Evolutionary conservation across 2,329 filamentous ascomycete species (phyloP).

Genomic region (Aquanectria penicillioides): DNA sequence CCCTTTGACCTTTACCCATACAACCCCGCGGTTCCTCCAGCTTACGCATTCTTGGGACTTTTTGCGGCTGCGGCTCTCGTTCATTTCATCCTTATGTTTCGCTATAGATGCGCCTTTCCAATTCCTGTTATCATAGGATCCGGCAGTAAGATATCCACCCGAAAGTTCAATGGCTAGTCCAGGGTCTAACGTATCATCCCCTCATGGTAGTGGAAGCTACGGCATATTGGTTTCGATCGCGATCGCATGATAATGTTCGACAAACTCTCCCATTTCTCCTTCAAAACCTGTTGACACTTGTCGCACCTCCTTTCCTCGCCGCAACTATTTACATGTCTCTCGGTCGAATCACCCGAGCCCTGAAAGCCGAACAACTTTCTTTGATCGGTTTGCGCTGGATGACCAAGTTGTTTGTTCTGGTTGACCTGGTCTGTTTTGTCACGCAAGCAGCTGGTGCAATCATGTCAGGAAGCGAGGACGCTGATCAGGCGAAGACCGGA

Average conservation of each 20-base stretch:
- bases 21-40: slow-evolving; percentile 48
- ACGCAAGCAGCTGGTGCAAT: slow-evolving; percentile 51
- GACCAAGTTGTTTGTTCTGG: slow-evolving; percentile 57
- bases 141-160: slow-evolving; percentile 49
- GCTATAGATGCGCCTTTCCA: slow-evolving; percentile 59
- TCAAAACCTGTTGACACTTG: slow-evolving; percentile 51
- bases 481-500: slow-evolving; percentile 20
- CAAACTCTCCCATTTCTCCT: slow-evolving; percentile 46
- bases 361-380: slow-evolving; percentile 48
- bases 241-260: slow-evolving; percentile 52
- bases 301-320: slow-evolving; percentile 52
- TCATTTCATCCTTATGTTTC: slow-evolving; percentile 50
- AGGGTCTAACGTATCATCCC: neutral
- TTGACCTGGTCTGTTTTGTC: slow-evolving; percentile 55
- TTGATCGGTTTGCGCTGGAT: slow-evolving; percentile 48
- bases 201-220: slow-evolving; percentile 49
- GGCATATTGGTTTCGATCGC: slow-evolving; percentile 58
- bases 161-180: too few species aligned
- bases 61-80: slow-evolving; percentile 52
- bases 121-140: slow-evolving; percentile 61
- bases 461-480: slow-evolving; percentile 35
- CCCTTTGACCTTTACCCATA: slow-evolving; percentile 55
- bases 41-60: slow-evolving; percentile 31
- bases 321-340: slow-evolving; percentile 55
- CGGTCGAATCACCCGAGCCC: slow-evolving; percentile 45